phyloP scores from a whole-genome alignment of 495 filamentous ascomycete genomes.

The Podospora pseudocomata region DNA sequence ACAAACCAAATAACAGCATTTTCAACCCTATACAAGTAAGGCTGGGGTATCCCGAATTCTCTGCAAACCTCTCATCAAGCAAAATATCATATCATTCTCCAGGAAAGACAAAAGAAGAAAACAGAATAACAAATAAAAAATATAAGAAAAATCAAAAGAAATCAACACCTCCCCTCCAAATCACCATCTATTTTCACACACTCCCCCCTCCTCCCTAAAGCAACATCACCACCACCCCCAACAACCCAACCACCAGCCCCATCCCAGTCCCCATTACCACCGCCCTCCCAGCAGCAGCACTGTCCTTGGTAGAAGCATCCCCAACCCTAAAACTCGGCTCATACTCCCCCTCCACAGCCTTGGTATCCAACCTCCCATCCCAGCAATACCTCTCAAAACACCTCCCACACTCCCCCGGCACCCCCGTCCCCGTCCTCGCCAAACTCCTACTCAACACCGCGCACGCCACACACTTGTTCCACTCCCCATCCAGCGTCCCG shows the following conservation, averaged over 20 bases:
- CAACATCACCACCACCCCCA: constrained; percentile 7
- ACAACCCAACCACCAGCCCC: constrained; percentile 15
- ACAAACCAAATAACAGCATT: too few relatives aligned
- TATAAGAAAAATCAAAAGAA: constrained; percentile 6
- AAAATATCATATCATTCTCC: background rate
- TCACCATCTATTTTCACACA: background rate
- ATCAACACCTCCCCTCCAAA: background rate
- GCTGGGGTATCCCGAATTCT: background rate
- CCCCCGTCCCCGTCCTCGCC: constrained; percentile 57
- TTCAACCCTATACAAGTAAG: too few relatives aligned
- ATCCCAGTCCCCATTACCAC: constrained; percentile 3
- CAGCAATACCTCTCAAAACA: constrained; percentile 89
- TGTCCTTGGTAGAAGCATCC: constrained; percentile 15
- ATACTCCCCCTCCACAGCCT: constrained; percentile 29
- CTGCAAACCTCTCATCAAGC: background rate
- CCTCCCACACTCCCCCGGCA: constrained; percentile 62
- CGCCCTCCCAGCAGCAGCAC: constrained; percentile 1
- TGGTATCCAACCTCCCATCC: constrained; percentile 63
- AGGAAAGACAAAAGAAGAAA: background rate
- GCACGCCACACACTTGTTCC: constrained; percentile 80
- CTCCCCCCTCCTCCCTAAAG: background rate
- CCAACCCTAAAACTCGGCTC: constrained; percentile 32
- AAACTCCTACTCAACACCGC: constrained; percentile 78
- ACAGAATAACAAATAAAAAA: background rate
- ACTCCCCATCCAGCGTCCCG: constrained; percentile 63